phyloP scores from a whole-genome alignment of 371 early-diverging fungal genomes.

The Amoeboaphelidium protococcarum region DNA sequence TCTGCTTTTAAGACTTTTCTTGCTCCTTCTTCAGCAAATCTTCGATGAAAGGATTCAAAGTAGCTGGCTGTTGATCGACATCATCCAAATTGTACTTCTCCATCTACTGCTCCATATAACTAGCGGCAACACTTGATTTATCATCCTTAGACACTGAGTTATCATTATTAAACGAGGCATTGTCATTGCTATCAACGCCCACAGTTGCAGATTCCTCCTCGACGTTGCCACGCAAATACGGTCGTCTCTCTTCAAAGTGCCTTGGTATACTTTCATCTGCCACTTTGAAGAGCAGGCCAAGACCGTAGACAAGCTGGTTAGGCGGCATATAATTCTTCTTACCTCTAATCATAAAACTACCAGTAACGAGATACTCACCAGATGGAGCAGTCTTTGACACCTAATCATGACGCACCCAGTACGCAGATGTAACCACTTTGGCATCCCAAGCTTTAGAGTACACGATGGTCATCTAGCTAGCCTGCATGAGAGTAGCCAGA shows the following conservation, averaged over 20 bases:
- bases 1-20: neutral
- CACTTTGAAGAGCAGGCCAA: slow-evolving; percentile 73
- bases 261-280: slow-evolving; percentile 26
- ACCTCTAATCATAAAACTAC: slow-evolving; percentile 91
- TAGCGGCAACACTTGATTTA: neutral
- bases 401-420: slow-evolving; percentile 82
- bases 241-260: slow-evolving; percentile 6
- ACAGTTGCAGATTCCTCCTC: slow-evolving; percentile 2
- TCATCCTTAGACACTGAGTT: too few species aligned
- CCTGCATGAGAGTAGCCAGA: slow-evolving; percentile 73
- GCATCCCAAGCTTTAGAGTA: slow-evolving; percentile 94
- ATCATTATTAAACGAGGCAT: slow-evolving; percentile 21
- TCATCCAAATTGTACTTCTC: slow-evolving; percentile 1
- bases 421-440: slow-evolving; percentile 82
- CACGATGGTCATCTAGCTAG: slow-evolving; percentile 82
- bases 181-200: slow-evolving; percentile 8
- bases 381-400: slow-evolving; percentile 88
- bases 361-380: slow-evolving; percentile 85
- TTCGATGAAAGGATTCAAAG: neutral
- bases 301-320: slow-evolving; percentile 83
- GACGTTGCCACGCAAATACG: neutral
- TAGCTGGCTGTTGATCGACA: slow-evolving; percentile 1
- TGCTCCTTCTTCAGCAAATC: neutral
- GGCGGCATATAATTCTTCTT: slow-evolving; percentile 85
- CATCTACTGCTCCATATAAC: neutral